A percentile compares a stretch with the other conserved stretches of the same genome.
These are phyloP conservation scores for Quercus variabilis DNA, from an alignment of 306 rosid species.

Conservation along the genomic window DNA sequence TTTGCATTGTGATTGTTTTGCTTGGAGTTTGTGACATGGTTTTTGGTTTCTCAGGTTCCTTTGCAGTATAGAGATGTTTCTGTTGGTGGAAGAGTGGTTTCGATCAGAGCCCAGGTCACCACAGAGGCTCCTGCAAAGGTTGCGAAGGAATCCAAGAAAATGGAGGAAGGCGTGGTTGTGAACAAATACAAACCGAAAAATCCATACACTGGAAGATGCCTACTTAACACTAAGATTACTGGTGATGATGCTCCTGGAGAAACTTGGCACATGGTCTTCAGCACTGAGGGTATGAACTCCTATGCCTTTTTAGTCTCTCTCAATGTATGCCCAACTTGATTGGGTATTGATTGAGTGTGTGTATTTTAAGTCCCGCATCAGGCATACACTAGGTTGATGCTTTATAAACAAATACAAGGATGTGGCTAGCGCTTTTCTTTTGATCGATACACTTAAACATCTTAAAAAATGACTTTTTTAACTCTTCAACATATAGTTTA, in stretches of 20 bases:
- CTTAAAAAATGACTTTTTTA: background rate
- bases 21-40: background rate
- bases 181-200: slow-evolving; percentile 82
- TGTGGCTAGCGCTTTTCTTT: no score
- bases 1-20: background rate
- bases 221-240: slow-evolving; percentile 95
- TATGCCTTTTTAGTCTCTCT: background rate
- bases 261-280: slow-evolving; percentile 99
- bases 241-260: slow-evolving; percentile 99
- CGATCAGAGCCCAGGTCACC: slow-evolving; percentile 81
- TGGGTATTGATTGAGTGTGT: no score
- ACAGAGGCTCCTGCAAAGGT: slow-evolving; percentile 86
- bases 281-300: slow-evolving; percentile 69
- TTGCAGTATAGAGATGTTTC: slow-evolving; percentile 46
- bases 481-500: background rate
- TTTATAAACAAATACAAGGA: no score
- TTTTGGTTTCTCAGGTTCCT: slow-evolving; percentile 44
- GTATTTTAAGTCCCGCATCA: no score
- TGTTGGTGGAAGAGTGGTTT: slow-evolving; percentile 44
- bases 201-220: slow-evolving; percentile 73
- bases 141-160: slow-evolving; percentile 74
- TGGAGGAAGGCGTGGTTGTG: slow-evolving; percentile 80
- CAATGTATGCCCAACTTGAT: background rate
- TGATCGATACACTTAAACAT: no score
- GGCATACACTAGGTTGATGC: no score